phyloP scores from a whole-genome alignment of 768 basidiomycete species.

The Terana coerulea region DNA sequence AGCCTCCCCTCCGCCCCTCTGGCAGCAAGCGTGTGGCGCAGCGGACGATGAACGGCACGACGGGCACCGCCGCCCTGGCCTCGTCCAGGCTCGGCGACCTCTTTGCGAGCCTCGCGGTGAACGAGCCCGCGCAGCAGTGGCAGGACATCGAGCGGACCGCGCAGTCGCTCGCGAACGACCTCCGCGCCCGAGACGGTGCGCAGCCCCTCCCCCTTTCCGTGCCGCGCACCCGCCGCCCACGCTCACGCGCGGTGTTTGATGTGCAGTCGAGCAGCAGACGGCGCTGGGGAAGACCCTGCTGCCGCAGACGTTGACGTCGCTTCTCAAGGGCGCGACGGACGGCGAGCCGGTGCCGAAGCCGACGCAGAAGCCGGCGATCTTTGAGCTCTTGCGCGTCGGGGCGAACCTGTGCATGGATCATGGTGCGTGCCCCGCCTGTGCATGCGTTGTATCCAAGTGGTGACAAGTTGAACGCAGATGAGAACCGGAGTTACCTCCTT shows the following conservation, averaged over 20 bases:
- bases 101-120: slow-evolving; percentile 29
- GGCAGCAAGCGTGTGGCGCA: too few relatives aligned
- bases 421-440: slow-evolving; percentile 30
- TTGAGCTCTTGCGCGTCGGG: slow-evolving; percentile 71
- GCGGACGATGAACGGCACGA: slow-evolving; percentile 16
- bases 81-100: slow-evolving; percentile 32
- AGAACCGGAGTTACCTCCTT: slow-evolving; percentile 66
- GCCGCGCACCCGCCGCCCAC: background rate
- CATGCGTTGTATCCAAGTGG: slow-evolving; percentile 27
- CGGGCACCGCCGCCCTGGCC: slow-evolving; percentile 15
- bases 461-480: slow-evolving; percentile 44
- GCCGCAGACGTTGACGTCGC: slow-evolving; percentile 59
- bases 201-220: slow-evolving; percentile 10
- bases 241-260: slow-evolving; percentile 9
- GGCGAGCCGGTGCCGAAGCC: slow-evolving; percentile 2
- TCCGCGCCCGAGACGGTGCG: slow-evolving; percentile 49
- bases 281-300: slow-evolving; percentile 61
- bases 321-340: slow-evolving; percentile 46
- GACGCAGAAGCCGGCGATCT: slow-evolving; percentile 48
- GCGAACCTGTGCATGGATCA: slow-evolving; percentile 88
- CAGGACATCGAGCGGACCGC: slow-evolving; percentile 46
- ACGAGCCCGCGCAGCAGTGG: slow-evolving; percentile 39
- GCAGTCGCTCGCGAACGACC: slow-evolving; percentile 55
- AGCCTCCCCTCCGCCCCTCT: background rate
- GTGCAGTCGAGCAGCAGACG: slow-evolving; percentile 66